Base-by-base conservation (phyloP, 2,329 filamentous ascomycete genomes). In the Arachnopeziza araneosa region DNA sequence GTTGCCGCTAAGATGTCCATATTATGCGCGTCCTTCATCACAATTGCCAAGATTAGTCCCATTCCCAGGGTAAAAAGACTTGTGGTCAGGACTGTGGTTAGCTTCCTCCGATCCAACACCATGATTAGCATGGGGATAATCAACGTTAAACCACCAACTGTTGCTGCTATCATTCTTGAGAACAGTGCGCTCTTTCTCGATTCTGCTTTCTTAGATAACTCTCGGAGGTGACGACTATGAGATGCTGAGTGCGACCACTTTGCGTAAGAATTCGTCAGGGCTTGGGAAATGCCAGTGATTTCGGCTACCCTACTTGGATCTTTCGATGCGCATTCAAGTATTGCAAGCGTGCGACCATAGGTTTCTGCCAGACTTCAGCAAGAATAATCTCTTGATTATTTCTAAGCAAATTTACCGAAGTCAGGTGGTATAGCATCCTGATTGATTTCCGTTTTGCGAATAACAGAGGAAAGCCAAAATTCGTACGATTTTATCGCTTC, bases 121-220 rank as follows among this genome's bases (percentile, higher is more conserved):
- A 61, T 61, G 36, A 59, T 56, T 24, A 58, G 44, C 60, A 61
- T 58, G 1, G 57, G 57, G 10, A 55, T n/a, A 44, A 59, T 55
- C 24, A 59, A 50, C 26, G 57, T 54, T 6, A 59, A 30, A 4
- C 52, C 57, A 21, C 50, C 52, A 51, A 59, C 51, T 14, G 52
- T 59, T 21, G 57, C 36, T 21, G 22, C 30, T 7, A 54, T n/a
- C 50, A 56, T 52, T n/a, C 54, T 50, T 21, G 19, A 54, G 23
- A 9, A 14, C 10, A 54, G 8, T 3, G 23, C 52, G 2, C 19
- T 26, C 24, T 54, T 54, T 14, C 17, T 44, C 17, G 36, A 44
- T 44, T 44, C 6, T 6, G 36, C 36, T 14, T 44, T 44, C 36
- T 17, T 19, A 44, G 17, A 44, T 44, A 3, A 12, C 52, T 30